Conservation (phyloP, 2,329 filamentous ascomycete genomes). For the Simplicillium sp. region DNA sequence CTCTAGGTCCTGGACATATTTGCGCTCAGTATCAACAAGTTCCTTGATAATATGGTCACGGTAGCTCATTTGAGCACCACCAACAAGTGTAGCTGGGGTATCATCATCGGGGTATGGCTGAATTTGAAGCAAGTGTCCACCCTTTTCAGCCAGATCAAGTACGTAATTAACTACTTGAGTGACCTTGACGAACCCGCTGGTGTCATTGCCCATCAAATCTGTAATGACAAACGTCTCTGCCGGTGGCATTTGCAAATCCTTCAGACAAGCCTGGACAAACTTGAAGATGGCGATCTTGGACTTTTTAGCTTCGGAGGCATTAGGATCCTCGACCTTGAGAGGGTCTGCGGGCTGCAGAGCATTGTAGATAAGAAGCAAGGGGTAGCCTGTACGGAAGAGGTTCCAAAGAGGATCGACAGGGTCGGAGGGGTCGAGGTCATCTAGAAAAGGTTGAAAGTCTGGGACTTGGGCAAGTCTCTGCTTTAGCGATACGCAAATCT, state of each 20-base stretch:
- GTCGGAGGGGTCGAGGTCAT: constrained; percentile 59
- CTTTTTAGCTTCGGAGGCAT: constrained; percentile 58
- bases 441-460: constrained; percentile 66
- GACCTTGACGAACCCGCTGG: constrained; percentile 94
- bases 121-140: constrained; percentile 59
- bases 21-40: constrained; percentile 87
- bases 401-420: constrained; percentile 90
- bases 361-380: constrained; percentile 85
- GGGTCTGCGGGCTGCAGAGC: constrained; percentile 61
- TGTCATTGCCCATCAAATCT: constrained; percentile 88
- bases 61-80: constrained; percentile 61
- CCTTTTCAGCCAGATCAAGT: constrained; percentile 73
- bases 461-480: constrained; percentile 76
- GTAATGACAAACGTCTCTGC: constrained; percentile 85
- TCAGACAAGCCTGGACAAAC: constrained; percentile 82
- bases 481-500: constrained; percentile 83
- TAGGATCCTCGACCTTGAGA: constrained; percentile 56
- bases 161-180: constrained; percentile 88
- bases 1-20: constrained; percentile 95
- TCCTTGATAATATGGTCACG: constrained; percentile 86
- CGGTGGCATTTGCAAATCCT: constrained; percentile 68
- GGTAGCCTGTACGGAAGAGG: constrained; percentile 73
- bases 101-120: constrained; percentile 50
- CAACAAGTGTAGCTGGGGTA: constrained; percentile 23
- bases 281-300: constrained; percentile 85